Evolutionary conservation across 2,329 filamentous ascomycete species (phyloP), one percentile per base, ranked within the genome.

Genomic region (Diplodia intermedia): DNA sequence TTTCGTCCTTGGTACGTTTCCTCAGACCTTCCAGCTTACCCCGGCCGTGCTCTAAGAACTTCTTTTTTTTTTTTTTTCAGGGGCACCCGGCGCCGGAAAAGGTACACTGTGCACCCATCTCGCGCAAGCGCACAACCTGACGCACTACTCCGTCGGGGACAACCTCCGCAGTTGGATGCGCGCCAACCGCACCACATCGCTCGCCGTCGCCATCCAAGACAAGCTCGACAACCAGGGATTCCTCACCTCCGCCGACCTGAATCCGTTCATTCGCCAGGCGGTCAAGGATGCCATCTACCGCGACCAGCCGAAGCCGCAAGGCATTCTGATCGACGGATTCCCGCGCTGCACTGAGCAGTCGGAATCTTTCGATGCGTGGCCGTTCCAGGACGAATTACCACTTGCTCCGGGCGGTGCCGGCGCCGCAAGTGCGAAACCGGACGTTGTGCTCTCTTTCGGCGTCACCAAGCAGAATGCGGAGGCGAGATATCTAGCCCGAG

Each of bases 11-110:
- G 67, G 69, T 70, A 66, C 29, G 67, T 50, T 18, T 5, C 60
- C 29, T 43, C 26, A 7, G 40, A 20, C 20, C 38, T 20, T 31
- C 54, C 14, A 23, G 11, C 33, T n/a, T 18, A 20, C 23, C 2
- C n/a, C 12, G 33, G n/a, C 31, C 23, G 29, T 15, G n/a, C 50
- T 66, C 18, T 68, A 65, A 71, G 49, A 38, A 4, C 23, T 14
- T 23, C 2, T 23, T 23, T 23, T 2, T 23, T 26, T 33, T 33
- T 38, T 69, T 26, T 33, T 33, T 38, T 69, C 38, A 70, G 76
- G 75, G 14, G 69, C 72, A 31, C 78, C 77, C 20, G 76, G 75
- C 33, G 71, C 76, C 31, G 76, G 77, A 18, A 78, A 79, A 72
- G 76, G 77, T 14, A 78, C 75, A 1, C 70, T 77, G 6, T 77